Conservation (phyloP, 1,284 basidiomycete species). For the Xerocomus minutiporus region DNA sequence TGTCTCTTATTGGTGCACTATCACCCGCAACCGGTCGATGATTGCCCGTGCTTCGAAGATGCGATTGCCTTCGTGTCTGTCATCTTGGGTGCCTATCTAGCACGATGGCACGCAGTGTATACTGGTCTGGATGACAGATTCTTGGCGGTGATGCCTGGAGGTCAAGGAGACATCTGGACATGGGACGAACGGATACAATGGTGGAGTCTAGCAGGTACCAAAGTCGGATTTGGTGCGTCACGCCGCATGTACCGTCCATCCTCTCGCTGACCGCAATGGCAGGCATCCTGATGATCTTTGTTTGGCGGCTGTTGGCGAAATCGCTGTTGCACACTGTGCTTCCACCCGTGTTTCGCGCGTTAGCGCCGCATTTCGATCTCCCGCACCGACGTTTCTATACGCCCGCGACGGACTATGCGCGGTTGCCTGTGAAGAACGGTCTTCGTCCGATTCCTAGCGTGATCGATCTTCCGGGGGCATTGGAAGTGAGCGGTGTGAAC, state of each 20-base stretch:
- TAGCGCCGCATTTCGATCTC: constrained; percentile 59
- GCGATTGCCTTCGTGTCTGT: constrained; percentile 91
- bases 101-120: constrained; percentile 53
- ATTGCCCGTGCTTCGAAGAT: constrained; percentile 98
- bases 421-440: constrained; percentile 55
- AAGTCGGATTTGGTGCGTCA: constrained; percentile 55
- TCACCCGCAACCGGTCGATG: constrained; percentile 91
- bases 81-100: constrained; percentile 71
- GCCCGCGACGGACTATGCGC: constrained; percentile 81
- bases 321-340: constrained; percentile 66
- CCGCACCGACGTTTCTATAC: constrained; percentile 82
- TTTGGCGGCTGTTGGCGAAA: constrained; percentile 84
- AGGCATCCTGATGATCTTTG: constrained; percentile 70
- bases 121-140: constrained; percentile 35
- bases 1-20: constrained; percentile 76
- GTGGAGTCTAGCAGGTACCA: constrained; percentile 54
- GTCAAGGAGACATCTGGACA: constrained; percentile 40
- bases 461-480: constrained; percentile 63
- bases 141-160: constrained; percentile 54
- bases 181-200: constrained; percentile 49
- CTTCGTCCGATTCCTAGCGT: constrained; percentile 80
- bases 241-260: not conserved
- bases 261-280: not conserved
- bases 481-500: constrained; percentile 34
- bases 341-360: constrained; percentile 76